Evolutionary conservation across 768 basidiomycete genomes (phyloP).

Genomic region (Exsudoporus frostii): DNA sequence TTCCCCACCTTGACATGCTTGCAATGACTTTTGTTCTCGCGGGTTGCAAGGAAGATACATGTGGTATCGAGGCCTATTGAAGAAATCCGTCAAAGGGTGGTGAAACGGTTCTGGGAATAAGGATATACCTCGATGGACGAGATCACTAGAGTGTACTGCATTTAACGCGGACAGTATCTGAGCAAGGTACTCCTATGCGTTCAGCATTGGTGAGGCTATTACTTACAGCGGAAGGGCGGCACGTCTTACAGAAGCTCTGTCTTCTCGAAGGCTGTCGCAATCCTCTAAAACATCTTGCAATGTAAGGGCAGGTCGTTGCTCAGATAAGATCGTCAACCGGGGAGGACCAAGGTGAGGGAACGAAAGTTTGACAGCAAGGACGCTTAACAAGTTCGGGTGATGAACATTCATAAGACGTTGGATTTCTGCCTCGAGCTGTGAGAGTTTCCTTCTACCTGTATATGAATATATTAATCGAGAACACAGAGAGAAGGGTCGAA

Average conservation of each 20-base stretch:
- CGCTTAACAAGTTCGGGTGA: slow-evolving; percentile 62
- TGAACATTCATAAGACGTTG: slow-evolving; percentile 55
- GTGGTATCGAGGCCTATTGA: slow-evolving; percentile 52
- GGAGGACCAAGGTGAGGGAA: slow-evolving; percentile 50
- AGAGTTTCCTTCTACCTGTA: slow-evolving; percentile 65
- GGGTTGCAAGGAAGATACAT: slow-evolving; percentile 57
- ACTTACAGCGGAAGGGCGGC: neutral
- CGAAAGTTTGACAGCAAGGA: slow-evolving; percentile 65
- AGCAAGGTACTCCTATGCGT: slow-evolving; percentile 62
- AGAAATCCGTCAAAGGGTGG: neutral
- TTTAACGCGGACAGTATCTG: slow-evolving; percentile 73
- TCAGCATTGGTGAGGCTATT: neutral
- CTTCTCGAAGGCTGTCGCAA: slow-evolving; percentile 68
- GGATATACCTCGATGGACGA: slow-evolving; percentile 65
- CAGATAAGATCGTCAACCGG: slow-evolving; percentile 64
- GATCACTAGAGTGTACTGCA: slow-evolving; percentile 57
- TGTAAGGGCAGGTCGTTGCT: slow-evolving; percentile 63
- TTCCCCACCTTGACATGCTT: slow-evolving; percentile 75
- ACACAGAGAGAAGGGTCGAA: neutral
- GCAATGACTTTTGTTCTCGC: slow-evolving; percentile 47
- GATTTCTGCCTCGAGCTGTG: slow-evolving; percentile 63
- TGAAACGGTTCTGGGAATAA: neutral
- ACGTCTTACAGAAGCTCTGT: slow-evolving; percentile 57
- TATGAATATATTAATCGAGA: neutral
- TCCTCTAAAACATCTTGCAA: slow-evolving; percentile 76